phyloP scores from a whole-genome alignment of 2,329 filamentous ascomycete species.

The Nectriaceae sp. region DNA sequence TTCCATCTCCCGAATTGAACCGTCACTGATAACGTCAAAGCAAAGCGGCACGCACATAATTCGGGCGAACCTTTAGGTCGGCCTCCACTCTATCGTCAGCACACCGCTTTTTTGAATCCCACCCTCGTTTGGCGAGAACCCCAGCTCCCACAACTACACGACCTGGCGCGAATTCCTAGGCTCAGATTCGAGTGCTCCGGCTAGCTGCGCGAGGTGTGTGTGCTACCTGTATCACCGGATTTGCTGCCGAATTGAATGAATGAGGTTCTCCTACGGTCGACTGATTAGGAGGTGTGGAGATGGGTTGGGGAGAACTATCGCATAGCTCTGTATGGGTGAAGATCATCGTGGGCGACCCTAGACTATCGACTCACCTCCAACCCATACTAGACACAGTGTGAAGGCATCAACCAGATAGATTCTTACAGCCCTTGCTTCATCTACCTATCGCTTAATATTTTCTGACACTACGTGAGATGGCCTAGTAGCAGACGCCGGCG shows the following conservation, averaged over 20 bases:
- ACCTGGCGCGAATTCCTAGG: too few species aligned
- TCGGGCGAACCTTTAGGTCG: slow-evolving; percentile 15
- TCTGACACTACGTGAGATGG: background rate
- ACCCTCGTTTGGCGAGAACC: slow-evolving; percentile 10
- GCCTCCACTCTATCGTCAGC: slow-evolving; percentile 26
- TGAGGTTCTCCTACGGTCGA: too few species aligned
- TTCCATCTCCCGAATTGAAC: slow-evolving; percentile 10
- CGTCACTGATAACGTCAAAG: slow-evolving; percentile 8
- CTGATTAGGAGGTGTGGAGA: too few species aligned
- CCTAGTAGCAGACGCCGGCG: background rate
- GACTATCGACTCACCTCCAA: background rate
- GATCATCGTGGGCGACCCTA: slow-evolving; percentile 2
- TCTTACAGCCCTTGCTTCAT: background rate
- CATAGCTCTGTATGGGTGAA: background rate
- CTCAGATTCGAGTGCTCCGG: too few species aligned
- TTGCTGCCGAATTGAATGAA: too few species aligned
- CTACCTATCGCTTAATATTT: background rate
- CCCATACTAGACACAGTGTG: background rate
- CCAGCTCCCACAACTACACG: background rate
- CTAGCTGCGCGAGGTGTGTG: too few species aligned
- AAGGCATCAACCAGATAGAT: background rate
- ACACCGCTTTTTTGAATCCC: slow-evolving; percentile 28
- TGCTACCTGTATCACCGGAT: too few species aligned
- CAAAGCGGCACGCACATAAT: slow-evolving; percentile 6
- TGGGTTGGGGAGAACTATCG: background rate